A percentile compares a stretch with the other conserved stretches of the same genome.
These are phyloP conservation scores for Dendrostoma leiphaemia DNA, from an alignment of 2,329 filamentous ascomycete genomes.

Conservation along the genomic window DNA sequence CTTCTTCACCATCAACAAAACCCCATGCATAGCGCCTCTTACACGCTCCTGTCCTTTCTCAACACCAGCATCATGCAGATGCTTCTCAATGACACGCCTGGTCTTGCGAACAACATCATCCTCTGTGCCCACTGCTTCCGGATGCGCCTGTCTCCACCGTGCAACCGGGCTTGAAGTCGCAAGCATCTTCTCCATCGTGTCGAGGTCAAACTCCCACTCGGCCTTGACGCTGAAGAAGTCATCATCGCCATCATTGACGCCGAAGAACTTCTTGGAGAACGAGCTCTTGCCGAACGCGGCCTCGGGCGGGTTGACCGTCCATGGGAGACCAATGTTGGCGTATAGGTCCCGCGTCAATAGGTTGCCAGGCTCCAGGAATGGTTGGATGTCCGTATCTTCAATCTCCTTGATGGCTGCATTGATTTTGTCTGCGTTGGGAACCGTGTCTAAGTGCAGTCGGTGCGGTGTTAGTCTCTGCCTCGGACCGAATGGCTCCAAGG, in stretches of 20 bases:
- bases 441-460: too few species aligned
- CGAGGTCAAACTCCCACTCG: slow-evolving; percentile 23
- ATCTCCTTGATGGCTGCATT: slow-evolving; percentile 39
- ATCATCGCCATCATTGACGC: slow-evolving; percentile 20
- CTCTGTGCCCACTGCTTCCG: slow-evolving; percentile 38
- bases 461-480: too few species aligned
- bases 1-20: slow-evolving; percentile 31
- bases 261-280: slow-evolving; percentile 44
- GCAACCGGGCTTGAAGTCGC: slow-evolving; percentile 37
- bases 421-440: slow-evolving; percentile 39
- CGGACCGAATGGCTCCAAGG: too few species aligned
- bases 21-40: slow-evolving; percentile 22
- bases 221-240: slow-evolving; percentile 27
- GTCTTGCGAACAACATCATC: slow-evolving; percentile 33
- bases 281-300: slow-evolving; percentile 35
- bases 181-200: slow-evolving; percentile 34
- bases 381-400: slow-evolving; percentile 32
- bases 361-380: slow-evolving; percentile 43
- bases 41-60: slow-evolving; percentile 32
- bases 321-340: slow-evolving; percentile 44
- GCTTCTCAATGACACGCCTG: slow-evolving; percentile 25
- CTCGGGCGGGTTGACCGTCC: slow-evolving; percentile 36
- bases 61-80: slow-evolving; percentile 32
- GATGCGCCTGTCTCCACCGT: slow-evolving; percentile 45
- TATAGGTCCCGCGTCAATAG: slow-evolving; percentile 39